A percentile compares a stretch with the other conserved stretches of the same genome.
phyloP scores from a whole-genome alignment of 192 early-diverging fungal genomes.

The Backusella morwellensis region DNA sequence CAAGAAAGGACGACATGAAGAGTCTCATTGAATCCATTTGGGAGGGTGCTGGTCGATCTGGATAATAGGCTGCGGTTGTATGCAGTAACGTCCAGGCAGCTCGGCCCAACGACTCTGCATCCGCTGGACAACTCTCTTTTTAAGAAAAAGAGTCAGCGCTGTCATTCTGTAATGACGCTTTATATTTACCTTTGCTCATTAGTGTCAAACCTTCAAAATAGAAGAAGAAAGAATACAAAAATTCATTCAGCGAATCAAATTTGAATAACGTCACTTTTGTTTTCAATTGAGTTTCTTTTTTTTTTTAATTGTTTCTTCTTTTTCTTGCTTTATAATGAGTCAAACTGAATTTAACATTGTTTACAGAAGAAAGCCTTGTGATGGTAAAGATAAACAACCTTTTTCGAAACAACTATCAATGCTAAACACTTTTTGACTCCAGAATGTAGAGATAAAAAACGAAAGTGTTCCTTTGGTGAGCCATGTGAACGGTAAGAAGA shows the following conservation, averaged over 20 bases:
- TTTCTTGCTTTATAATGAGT: neutral
- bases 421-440: neutral
- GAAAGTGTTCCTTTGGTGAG: conserved; percentile 6
- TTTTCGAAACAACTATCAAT: neutral
- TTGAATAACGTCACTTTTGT: neutral
- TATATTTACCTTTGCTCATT: neutral
- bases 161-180: neutral
- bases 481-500: conserved; percentile 20
- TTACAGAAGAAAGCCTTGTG: conserved; percentile 12
- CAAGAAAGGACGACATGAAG: conserved; percentile 72
- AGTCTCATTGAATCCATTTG: conserved; percentile 77
- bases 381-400: neutral
- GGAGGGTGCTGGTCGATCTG: conserved; percentile 63
- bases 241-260: too few species aligned
- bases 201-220: too few species aligned
- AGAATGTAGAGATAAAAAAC: conserved; percentile 23
- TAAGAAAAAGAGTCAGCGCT: neutral
- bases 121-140: conserved; percentile 71
- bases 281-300: neutral
- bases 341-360: neutral
- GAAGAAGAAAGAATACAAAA: too few species aligned
- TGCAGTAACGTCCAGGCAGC: conserved; percentile 98
- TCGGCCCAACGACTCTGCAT: conserved; percentile 76
- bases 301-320: neutral
- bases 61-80: conserved; percentile 97